phyloP scores from a whole-genome alignment of 2,329 filamentous ascomycete species.

The Xylaria polymorpha region DNA sequence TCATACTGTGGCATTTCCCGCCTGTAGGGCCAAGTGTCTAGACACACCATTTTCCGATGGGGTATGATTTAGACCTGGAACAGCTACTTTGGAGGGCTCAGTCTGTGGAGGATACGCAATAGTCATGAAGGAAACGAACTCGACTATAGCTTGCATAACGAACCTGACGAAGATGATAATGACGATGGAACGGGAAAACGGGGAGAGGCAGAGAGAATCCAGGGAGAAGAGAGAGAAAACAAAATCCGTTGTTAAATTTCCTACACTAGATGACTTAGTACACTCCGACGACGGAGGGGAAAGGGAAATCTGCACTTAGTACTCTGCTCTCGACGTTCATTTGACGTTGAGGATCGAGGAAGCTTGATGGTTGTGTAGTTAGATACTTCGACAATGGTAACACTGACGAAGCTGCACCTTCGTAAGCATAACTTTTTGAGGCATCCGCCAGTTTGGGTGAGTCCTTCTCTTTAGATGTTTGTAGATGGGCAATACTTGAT shows the following conservation, averaged over 20 bases:
- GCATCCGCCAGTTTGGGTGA: not conserved
- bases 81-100: slow-evolving; percentile 10
- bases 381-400: not conserved
- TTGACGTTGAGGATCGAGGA: not conserved
- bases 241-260: slow-evolving; percentile 1
- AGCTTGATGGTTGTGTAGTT: not conserved
- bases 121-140: slow-evolving; percentile 18
- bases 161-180: slow-evolving; percentile 28
- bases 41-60: not conserved
- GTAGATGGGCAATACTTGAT: not conserved
- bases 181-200: slow-evolving; percentile 20
- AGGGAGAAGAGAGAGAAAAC: slow-evolving; percentile 2
- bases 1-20: slow-evolving; percentile 6
- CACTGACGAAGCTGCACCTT: slow-evolving; percentile 9
- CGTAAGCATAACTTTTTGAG: slow-evolving; percentile 1
- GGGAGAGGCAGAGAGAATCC: not conserved
- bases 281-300: not conserved
- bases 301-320: not conserved
- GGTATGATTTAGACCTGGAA: slow-evolving; percentile 14
- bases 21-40: not conserved
- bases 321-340: slow-evolving; percentile 5
- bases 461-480: not conserved
- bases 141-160: slow-evolving; percentile 25
- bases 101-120: slow-evolving; percentile 14
- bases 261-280: slow-evolving; percentile 14